Conservation (phyloP, 495 filamentous ascomycete genomes). For the Penicillium silybi region DNA sequence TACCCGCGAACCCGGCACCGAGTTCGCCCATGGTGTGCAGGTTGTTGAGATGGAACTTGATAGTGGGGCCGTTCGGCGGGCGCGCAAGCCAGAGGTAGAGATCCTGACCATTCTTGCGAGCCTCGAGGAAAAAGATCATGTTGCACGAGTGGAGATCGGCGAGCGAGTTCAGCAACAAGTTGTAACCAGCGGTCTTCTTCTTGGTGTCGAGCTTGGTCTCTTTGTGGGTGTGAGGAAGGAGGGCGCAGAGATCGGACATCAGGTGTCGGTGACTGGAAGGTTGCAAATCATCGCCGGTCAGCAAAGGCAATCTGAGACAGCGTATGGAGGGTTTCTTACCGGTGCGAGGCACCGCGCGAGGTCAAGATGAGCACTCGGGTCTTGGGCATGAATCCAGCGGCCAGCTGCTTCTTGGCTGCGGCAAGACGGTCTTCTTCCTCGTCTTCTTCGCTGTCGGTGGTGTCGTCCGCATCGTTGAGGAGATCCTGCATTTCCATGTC, state of each 20-base stretch:
- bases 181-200: constrained; percentile 63
- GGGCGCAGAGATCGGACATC: constrained; percentile 79
- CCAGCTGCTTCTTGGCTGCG: constrained; percentile 38
- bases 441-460: constrained; percentile 46
- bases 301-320: background rate
- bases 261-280: constrained; percentile 78
- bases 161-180: constrained; percentile 90
- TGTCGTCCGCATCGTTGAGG: constrained; percentile 41
- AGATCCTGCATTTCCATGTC: constrained; percentile 40
- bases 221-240: constrained; percentile 88
- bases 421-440: constrained; percentile 28
- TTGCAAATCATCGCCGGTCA: constrained; percentile 12
- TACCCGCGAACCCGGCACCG: constrained; percentile 80
- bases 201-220: constrained; percentile 97
- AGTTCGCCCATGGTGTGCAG: constrained; percentile 95
- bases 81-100: constrained; percentile 92
- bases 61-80: constrained; percentile 89
- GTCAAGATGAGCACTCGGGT: constrained; percentile 84
- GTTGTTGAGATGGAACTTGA: constrained; percentile 63
- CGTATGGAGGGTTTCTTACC: constrained; percentile 47
- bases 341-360: constrained; percentile 83
- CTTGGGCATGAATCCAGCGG: constrained; percentile 44
- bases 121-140: constrained; percentile 95
- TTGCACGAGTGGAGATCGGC: constrained; percentile 99
- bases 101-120: constrained; percentile 83